Conservation (phyloP, 2,329 filamentous ascomycete genomes). For the Ophiosphaerella narmari region DNA sequence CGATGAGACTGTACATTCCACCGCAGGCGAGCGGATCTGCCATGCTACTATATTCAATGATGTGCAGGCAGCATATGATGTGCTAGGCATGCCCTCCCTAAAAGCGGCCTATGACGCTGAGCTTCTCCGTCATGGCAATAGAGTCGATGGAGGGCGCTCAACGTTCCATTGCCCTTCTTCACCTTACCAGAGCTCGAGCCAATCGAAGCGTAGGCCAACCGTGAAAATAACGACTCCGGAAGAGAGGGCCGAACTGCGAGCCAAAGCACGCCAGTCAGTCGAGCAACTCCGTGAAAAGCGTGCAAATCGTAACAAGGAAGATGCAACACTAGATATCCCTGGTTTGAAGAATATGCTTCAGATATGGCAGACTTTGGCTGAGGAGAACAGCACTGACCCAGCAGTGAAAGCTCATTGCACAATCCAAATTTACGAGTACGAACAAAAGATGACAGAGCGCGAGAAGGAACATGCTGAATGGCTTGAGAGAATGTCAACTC, state of each 20-base stretch:
- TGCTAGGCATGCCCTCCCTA: slow-evolving; percentile 15
- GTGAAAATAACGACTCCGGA: slow-evolving; percentile 13
- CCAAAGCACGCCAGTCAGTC: slow-evolving; percentile 14
- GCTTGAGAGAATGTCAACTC: slow-evolving; percentile 12
- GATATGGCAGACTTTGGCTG: slow-evolving; percentile 18
- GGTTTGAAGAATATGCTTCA: slow-evolving; percentile 14
- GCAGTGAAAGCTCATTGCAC: slow-evolving; percentile 14
- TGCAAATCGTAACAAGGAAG: slow-evolving; percentile 14
- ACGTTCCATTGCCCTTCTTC: slow-evolving; percentile 6
- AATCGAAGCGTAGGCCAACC: slow-evolving; percentile 1
- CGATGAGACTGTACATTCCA: slow-evolving; percentile 15
- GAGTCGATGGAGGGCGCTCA: slow-evolving; percentile 1
- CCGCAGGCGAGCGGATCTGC: slow-evolving; percentile 9
- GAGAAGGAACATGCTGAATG: slow-evolving; percentile 14
- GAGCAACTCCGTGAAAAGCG: slow-evolving; percentile 13
- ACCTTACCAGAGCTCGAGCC: neutral
- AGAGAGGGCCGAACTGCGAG: slow-evolving; percentile 16
- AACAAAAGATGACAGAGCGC: slow-evolving; percentile 13
- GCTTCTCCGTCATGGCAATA: slow-evolving; percentile 6
- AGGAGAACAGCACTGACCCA: slow-evolving; percentile 11
- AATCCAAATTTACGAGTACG: slow-evolving; percentile 19
- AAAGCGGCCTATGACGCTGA: slow-evolving; percentile 23
- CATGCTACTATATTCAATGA: slow-evolving; percentile 10
- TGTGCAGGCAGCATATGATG: slow-evolving; percentile 23
- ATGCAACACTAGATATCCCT: slow-evolving; percentile 4